These are phyloP conservation scores for Ceratobasidium theobromae DNA, from an alignment of 1,284 basidiomycete species.

Conservation along the genomic window DNA sequence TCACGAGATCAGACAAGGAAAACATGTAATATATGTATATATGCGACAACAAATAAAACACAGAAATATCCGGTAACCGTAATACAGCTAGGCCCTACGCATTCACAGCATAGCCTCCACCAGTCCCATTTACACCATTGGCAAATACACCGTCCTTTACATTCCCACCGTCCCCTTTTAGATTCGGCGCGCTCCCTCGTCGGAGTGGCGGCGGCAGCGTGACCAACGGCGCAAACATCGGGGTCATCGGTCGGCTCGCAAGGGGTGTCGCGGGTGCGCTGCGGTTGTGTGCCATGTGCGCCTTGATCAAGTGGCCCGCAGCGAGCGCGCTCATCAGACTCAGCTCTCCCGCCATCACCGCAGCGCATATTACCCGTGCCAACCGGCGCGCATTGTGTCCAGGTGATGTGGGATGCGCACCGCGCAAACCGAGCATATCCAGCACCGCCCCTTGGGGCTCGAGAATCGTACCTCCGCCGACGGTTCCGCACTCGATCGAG, in stretches of 20 bases:
- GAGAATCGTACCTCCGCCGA: conserved; percentile 93
- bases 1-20: background rate
- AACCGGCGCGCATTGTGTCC: conserved; percentile 86
- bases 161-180: conserved; percentile 13
- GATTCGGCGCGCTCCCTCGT: conserved; percentile 15
- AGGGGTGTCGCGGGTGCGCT: conserved; percentile 68
- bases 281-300: conserved; percentile 85
- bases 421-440: conserved; percentile 87
- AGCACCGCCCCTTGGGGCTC: conserved; percentile 87
- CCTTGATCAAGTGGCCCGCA: conserved; percentile 86
- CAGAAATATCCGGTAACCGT: background rate
- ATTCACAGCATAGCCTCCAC: background rate
- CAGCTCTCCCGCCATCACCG: conserved; percentile 94
- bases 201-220: conserved; percentile 29
- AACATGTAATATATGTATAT: conserved; percentile 13
- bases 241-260: conserved; percentile 63
- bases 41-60: conserved; percentile 15
- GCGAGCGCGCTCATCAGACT: conserved; percentile 87
- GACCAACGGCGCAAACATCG: conserved; percentile 37
- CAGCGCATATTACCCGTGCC: conserved; percentile 82
- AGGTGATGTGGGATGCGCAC: conserved; percentile 79
- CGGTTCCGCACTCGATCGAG: conserved; percentile 93
- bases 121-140: conserved; percentile 3
- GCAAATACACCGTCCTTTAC: too few relatives aligned
- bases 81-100: background rate